Conservation (phyloP, 192 early-diverging fungal genomes). For the Podila epigama region DNA sequence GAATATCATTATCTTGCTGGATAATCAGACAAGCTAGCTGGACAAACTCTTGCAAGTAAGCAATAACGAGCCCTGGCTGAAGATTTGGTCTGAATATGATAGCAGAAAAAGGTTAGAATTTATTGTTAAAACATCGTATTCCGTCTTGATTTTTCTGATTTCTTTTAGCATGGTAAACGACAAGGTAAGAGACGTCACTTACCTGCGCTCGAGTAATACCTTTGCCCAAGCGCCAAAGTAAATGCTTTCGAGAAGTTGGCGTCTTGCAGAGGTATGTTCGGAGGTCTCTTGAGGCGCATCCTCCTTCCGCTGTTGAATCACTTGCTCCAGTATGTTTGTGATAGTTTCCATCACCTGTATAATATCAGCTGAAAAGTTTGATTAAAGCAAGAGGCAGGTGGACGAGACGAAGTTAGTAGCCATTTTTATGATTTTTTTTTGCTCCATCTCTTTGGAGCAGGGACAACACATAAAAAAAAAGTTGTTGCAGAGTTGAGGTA, state of each 20-base stretch:
- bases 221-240: conserved; percentile 37
- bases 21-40: conserved; percentile 19
- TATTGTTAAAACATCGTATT: not conserved
- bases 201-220: conserved; percentile 25
- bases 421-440: no score
- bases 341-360: not conserved
- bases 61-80: conserved; percentile 1
- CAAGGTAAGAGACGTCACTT: no score
- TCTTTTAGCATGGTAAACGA: not conserved
- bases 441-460: no score
- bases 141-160: not conserved
- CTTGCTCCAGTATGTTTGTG: not conserved
- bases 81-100: conserved; percentile 12
- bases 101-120: not conserved
- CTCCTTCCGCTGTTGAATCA: not conserved
- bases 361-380: not conserved
- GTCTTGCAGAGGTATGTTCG: not conserved
- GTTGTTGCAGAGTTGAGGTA: not conserved
- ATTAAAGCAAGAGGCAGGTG: not conserved
- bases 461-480: not conserved
- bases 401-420: not conserved
- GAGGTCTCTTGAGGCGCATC: not conserved
- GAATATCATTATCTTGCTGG: conserved; percentile 12
- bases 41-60: conserved; percentile 25
- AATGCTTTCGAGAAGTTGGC: conserved; percentile 7